These are phyloP conservation scores for Wickerhamiella bombiphila DNA, from an alignment of 805 yeast genomes.

Conservation along the genomic window DNA sequence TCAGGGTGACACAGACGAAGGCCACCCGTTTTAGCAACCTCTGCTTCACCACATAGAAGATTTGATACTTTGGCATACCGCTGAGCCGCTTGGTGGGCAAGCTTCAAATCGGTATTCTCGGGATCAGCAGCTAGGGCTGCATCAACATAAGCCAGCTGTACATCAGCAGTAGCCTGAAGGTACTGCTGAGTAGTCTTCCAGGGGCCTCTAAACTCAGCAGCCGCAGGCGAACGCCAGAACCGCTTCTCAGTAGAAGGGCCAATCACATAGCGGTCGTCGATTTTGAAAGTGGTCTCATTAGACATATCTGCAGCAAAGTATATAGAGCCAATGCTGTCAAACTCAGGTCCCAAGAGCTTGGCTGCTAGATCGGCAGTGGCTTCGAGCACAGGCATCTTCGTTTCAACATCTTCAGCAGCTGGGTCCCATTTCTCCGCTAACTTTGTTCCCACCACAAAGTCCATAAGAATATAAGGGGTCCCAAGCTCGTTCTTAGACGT, in stretches of 20 bases:
- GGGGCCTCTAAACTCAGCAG: conserved; percentile 52
- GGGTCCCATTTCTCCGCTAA: conserved; percentile 91
- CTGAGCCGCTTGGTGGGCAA: conserved; percentile 35
- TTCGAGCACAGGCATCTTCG: conserved; percentile 39
- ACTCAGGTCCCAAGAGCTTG: conserved; percentile 38
- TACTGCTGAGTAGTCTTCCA: conserved; percentile 57
- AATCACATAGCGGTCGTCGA: conserved; percentile 36
- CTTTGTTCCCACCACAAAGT: conserved; percentile 61
- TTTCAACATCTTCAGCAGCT: conserved; percentile 40
- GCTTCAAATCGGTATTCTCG: conserved; percentile 25
- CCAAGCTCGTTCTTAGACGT: conserved; percentile 48
- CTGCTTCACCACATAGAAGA: conserved; percentile 36
- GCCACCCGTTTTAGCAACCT: conserved; percentile 44
- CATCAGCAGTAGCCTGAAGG: conserved; percentile 45
- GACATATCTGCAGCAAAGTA: conserved; percentile 53
- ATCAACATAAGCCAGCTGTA: conserved; percentile 50
- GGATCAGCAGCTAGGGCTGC: conserved; percentile 42
- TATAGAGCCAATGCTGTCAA: conserved; percentile 66
- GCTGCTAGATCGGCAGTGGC: conserved; percentile 59
- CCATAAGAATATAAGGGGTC: conserved; percentile 69
- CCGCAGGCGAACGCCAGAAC: conserved; percentile 52
- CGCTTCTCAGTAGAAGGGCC: conserved; percentile 80
- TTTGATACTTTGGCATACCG: conserved; percentile 44
- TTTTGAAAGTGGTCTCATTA: conserved; percentile 16
- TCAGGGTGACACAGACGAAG: conserved; percentile 74